These are phyloP conservation scores for Pythium myriotylum DNA, from an alignment of 352 stramenopile species.

Conservation along the genomic window DNA sequence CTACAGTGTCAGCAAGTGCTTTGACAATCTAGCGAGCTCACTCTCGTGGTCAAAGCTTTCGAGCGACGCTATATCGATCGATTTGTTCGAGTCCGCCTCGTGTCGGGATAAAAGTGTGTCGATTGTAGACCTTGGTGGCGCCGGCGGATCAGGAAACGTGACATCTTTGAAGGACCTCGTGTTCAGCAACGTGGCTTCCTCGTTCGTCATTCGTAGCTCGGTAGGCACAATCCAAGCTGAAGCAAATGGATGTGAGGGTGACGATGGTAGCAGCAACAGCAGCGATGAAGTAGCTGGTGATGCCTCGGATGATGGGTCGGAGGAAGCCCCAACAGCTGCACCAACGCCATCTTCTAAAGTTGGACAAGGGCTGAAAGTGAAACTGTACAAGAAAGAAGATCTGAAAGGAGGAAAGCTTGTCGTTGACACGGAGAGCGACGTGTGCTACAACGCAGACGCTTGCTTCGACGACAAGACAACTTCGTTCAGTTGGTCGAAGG, in stretches of 20 bases:
- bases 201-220: background rate
- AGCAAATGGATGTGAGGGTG: no score
- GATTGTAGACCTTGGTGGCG: background rate
- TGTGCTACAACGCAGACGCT: conserved; percentile 3
- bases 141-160: background rate
- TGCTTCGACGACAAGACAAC: conserved; percentile 5
- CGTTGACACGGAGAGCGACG: background rate
- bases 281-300: no score
- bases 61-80: background rate
- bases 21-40: no score
- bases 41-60: background rate
- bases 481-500: background rate
- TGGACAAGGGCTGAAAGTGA: no score
- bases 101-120: background rate
- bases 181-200: background rate
- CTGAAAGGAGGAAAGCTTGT: background rate
- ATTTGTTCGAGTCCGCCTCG: background rate
- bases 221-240: no score
- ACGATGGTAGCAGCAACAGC: no score
- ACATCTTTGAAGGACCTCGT: background rate
- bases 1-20: no score
- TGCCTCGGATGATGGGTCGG: no score
- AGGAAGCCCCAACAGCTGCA: no score
- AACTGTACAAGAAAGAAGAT: background rate
- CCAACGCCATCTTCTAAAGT: no score